Percentiles rank a stretch among this genome's conserved stretches.
phyloP scores from a whole-genome alignment of 2,329 filamentous ascomycete genomes.

The Pseudocercospora fijiensis region DNA sequence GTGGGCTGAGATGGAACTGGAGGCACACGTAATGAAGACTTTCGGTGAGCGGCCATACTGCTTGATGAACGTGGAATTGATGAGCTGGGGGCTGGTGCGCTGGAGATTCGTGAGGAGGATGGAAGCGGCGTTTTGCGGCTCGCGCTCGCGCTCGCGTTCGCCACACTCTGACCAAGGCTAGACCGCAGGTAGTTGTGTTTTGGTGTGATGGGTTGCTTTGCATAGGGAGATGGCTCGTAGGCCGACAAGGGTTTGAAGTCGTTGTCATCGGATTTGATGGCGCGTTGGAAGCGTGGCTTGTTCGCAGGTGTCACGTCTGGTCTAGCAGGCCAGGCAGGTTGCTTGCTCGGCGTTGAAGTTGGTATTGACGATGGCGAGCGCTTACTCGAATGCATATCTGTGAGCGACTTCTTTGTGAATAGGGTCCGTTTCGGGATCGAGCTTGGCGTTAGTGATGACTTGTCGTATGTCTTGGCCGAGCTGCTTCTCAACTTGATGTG shows the following conservation, averaged over 20 bases:
- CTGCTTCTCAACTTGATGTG: constrained; percentile 28
- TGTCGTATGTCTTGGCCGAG: constrained; percentile 19
- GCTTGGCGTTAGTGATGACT: constrained; percentile 18
- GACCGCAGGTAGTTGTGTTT: constrained; percentile 33
- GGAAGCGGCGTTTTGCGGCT: constrained; percentile 11
- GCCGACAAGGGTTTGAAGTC: constrained; percentile 38
- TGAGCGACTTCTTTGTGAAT: constrained; percentile 22
- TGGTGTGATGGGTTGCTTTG: constrained; percentile 35
- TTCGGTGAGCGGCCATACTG: constrained; percentile 19
- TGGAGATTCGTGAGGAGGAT: constrained; percentile 13
- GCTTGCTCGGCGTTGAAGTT: constrained; percentile 20
- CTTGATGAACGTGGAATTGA: constrained; percentile 26
- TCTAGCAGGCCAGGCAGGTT: constrained; percentile 20
- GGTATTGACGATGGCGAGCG: constrained; percentile 28
- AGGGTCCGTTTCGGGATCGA: constrained; percentile 24
- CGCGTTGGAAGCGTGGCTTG: constrained; percentile 30
- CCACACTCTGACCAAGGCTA: constrained; percentile 14
- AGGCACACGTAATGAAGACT: constrained; percentile 30
- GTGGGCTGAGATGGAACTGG: background rate
- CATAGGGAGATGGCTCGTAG: constrained; percentile 38
- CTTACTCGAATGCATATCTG: constrained; percentile 20
- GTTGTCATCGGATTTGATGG: constrained; percentile 26
- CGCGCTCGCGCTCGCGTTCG: constrained; percentile 18
- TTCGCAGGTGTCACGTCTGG: constrained; percentile 24
- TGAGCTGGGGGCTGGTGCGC: constrained; percentile 17